Evolutionary conservation across 257 asterid species (phyloP).

Genomic region (Rauvolfia tetraphylla): DNA sequence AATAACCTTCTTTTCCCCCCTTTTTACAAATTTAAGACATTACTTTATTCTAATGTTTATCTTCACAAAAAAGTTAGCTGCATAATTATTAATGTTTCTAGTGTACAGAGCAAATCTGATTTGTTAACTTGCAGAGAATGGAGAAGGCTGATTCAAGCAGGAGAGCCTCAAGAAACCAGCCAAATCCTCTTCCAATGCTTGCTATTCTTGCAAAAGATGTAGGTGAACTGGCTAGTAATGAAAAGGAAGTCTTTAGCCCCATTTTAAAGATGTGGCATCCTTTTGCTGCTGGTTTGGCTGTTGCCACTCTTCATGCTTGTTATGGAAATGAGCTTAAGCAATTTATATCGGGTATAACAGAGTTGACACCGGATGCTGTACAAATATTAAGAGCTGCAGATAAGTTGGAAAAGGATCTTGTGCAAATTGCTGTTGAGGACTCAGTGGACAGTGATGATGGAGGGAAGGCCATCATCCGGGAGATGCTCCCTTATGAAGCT

Average conservation of each 20-base stretch:
- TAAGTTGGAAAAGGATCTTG: conserved; percentile 91
- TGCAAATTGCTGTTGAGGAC: conserved; percentile 94
- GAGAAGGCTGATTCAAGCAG: conserved; percentile 96
- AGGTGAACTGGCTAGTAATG: conserved; percentile 76
- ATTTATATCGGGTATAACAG: conserved; percentile 74
- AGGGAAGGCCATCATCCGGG: conserved; percentile 96
- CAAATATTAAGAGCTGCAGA: conserved; percentile 94
- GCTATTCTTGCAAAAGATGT: conserved; percentile 96
- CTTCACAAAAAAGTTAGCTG: neutral
- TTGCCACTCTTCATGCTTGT: conserved; percentile 92
- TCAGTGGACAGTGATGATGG: conserved; percentile 99
- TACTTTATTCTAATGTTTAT: neutral
- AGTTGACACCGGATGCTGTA: conserved; percentile 95
- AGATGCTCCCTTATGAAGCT: conserved; percentile 99
- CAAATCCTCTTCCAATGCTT: conserved; percentile 87
- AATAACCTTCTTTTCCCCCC: neutral
- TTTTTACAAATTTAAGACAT: neutral
- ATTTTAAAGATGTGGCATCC: conserved; percentile 95
- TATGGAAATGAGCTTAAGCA: conserved; percentile 95
- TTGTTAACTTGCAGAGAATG: conserved; percentile 59
- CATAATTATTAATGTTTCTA: neutral
- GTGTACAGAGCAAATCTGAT: conserved; percentile 4
- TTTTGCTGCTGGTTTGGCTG: conserved; percentile 94
- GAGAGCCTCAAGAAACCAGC: conserved; percentile 82
- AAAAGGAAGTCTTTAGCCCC: conserved; percentile 78